Conservation (phyloP, 2,329 filamentous ascomycete species). For the Alternaria sp. region DNA sequence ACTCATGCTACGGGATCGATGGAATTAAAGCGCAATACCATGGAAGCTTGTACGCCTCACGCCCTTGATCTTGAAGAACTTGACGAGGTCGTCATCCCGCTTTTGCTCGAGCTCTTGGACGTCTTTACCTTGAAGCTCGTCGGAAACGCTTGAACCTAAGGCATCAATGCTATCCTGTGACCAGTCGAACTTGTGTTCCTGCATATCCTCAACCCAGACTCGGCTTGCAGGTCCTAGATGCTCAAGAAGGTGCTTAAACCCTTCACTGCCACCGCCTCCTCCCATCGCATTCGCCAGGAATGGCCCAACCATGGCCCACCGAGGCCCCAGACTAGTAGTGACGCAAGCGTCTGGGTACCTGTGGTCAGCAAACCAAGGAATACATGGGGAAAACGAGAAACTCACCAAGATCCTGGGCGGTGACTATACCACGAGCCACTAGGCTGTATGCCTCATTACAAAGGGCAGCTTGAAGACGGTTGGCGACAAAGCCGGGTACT, state of each 20-base stretch:
- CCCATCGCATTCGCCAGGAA: background rate
- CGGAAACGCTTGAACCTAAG: background rate
- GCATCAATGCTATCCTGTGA: background rate
- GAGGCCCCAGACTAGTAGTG: background rate
- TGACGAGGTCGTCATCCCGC: background rate
- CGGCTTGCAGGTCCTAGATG: background rate
- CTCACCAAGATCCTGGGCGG: background rate
- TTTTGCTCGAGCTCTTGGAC: background rate
- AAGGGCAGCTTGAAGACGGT: constrained; percentile 51
- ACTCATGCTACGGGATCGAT: background rate
- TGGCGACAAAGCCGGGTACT: constrained; percentile 53
- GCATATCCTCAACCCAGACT: background rate
- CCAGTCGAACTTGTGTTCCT: background rate
- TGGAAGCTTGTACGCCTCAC: background rate
- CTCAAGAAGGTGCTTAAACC: background rate
- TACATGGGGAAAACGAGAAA: background rate
- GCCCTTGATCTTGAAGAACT: background rate
- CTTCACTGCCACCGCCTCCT: background rate
- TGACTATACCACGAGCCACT: background rate
- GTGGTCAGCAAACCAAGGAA: background rate
- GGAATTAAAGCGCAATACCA: background rate
- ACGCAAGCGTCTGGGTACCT: background rate
- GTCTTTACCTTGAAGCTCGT: background rate
- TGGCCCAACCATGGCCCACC: background rate
- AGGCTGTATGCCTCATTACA: background rate